Evolutionary conservation across 2,329 filamentous ascomycete genomes (phyloP), one percentile per base, ranked within the genome.

Genomic region (Ascochyta fabae): DNA sequence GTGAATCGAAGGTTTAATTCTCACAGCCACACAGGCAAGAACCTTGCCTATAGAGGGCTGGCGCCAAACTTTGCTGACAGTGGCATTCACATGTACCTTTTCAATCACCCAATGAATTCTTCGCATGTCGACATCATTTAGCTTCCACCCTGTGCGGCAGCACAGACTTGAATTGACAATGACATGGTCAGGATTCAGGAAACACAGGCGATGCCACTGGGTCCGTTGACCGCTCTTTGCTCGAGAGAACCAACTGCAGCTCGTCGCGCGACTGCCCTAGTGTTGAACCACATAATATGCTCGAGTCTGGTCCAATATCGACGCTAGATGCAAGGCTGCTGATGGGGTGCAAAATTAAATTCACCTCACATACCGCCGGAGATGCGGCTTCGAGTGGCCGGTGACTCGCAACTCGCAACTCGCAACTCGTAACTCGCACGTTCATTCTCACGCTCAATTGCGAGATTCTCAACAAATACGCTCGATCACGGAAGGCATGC

Each of bases 401-500:
- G 47, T 19, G 19, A 6, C 24, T 26, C 24, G 24, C 24, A 26
- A 19, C 19, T 19, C 19, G 19, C 19, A 19, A 19, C 3, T 19
- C 19, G 36, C 36, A 38, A 10, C 27, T n/a, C 15, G 31, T 5
- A 34, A 8, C 27, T 29, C 12, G 41, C 36, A 55, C 35, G 13
- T 31, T 13, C 33, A 19, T 45, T 39, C 45, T 42, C 46, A n/a
- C 26, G 16, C 22, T 15, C 19, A 34, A 24, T 38, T 46, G 47
- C 47, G 38, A 41, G n/a, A 19, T 8, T 26, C 56, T 52, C 48
- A 55, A 52, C 51, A 52, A 48, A 40, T 22, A 43, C 27, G 34
- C 33, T 52, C 24, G 35, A 52, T 23, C 48, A n/a, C 61, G 60
- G 60, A 60, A 59, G 39, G 44, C 39, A 53, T 53, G 23, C 56